These are phyloP conservation scores for Allomyces macrogynus DNA, from an alignment of 192 early-diverging fungal genomes.

Conservation along the genomic window DNA sequence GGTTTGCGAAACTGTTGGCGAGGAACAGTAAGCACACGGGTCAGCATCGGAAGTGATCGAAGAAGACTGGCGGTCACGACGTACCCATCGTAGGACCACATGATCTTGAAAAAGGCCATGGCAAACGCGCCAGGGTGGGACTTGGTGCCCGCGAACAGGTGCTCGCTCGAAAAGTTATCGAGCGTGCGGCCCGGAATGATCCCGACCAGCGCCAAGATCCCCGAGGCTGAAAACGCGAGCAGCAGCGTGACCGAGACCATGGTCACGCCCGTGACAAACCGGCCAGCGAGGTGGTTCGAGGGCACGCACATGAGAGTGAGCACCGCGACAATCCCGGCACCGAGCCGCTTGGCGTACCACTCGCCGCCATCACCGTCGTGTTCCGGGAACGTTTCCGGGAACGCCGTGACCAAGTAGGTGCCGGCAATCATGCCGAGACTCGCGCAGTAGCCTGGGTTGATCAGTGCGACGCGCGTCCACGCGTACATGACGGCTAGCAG, in stretches of 20 bases:
- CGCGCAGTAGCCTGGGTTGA: neutral
- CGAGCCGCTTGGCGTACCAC: slow-evolving; percentile 5
- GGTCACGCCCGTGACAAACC: too few species aligned
- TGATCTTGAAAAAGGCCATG: slow-evolving; percentile 25
- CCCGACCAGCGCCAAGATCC: slow-evolving; percentile 42
- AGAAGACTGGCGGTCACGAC: too few species aligned
- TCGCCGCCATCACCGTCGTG: slow-evolving; percentile 3
- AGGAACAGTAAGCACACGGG: too few species aligned
- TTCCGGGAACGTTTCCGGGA: neutral
- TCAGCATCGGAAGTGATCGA: too few species aligned
- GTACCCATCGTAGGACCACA: slow-evolving; percentile 32
- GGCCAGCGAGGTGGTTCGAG: slow-evolving; percentile 37
- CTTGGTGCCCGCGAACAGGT: slow-evolving; percentile 41
- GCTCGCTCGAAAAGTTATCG: slow-evolving; percentile 20
- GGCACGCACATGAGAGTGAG: slow-evolving; percentile 45
- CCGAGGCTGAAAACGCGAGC: slow-evolving; percentile 40
- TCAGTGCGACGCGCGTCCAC: neutral
- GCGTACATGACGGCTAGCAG: neutral
- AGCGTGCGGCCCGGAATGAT: slow-evolving; percentile 14
- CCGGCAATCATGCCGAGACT: slow-evolving; percentile 23
- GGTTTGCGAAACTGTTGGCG: slow-evolving; percentile 31
- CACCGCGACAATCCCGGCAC: slow-evolving; percentile 29
- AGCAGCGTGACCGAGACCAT: too few species aligned
- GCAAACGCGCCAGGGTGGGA: slow-evolving; percentile 19
- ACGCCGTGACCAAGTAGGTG: slow-evolving; percentile 25